These are phyloP conservation scores for Conidiobolus incongruus DNA, from an alignment of 371 early-diverging fungal species.

Conservation along the genomic window DNA sequence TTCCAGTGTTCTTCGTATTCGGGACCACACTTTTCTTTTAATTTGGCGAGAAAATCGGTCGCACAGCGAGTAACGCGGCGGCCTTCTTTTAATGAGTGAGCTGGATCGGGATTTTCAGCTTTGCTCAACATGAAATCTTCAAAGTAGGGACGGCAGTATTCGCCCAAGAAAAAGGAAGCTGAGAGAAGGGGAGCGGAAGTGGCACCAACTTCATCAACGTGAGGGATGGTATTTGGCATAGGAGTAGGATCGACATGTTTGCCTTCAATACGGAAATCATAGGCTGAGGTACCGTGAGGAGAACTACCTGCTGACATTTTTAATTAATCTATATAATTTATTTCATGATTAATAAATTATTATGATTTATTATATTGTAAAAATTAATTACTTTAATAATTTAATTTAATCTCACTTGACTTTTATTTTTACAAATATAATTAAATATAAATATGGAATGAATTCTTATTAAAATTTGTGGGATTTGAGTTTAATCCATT, in stretches of 20 bases:
- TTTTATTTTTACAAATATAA: too few species aligned
- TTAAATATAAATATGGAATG: too few species aligned
- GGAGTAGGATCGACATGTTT: constrained; percentile 43
- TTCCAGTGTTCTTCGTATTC: constrained; percentile 81
- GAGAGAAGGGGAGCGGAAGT: constrained; percentile 87
- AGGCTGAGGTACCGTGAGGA: neutral
- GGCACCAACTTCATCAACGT: constrained; percentile 71
- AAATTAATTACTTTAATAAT: too few species aligned
- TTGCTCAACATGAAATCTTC: constrained; percentile 96
- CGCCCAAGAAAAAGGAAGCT: constrained; percentile 73
- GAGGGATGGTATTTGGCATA: constrained; percentile 33
- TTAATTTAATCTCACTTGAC: too few species aligned
- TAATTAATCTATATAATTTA: too few species aligned
- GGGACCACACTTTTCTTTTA: constrained; percentile 72
- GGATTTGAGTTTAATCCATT: too few species aligned
- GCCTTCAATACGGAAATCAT: constrained; percentile 2
- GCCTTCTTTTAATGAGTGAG: constrained; percentile 79
- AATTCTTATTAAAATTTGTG: too few species aligned
- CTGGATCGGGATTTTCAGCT: constrained; percentile 68
- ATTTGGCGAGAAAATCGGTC: constrained; percentile 65
- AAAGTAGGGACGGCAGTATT: constrained; percentile 73
- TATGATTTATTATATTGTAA: too few species aligned
- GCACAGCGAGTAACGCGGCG: constrained; percentile 90
- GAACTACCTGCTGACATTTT: constrained; percentile 1
- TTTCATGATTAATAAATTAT: too few species aligned